Evolutionary conservation across 2,329 filamentous ascomycete species (phyloP), one percentile per base, ranked within the genome.

Genomic region (Leptographium flavum): DNA sequence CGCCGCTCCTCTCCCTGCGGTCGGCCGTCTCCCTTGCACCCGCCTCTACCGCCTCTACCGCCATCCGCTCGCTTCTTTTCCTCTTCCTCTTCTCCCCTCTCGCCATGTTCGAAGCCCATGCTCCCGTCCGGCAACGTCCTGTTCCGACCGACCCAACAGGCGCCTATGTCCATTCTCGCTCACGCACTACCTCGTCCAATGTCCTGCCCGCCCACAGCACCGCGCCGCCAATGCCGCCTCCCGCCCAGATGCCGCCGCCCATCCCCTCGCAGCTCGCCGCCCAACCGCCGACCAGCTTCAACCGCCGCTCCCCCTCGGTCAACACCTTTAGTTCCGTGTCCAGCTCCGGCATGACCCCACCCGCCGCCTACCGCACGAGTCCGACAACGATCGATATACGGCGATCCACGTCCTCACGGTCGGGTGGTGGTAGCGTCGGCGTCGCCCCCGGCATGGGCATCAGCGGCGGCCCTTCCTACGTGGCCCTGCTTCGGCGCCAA

Each of bases 401-500:
- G 49, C 78, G 87, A 53, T 93, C 86, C 25, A 85, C 80, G 27
- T 94, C 87, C 4, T 83, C 83, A 43, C 79, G 86, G 55, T 93
- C 86, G 21, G 75, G 73, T 50, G 68, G 67, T 39, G 7, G 28
- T 13, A 23, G 38, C n/a, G 27, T 28, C 28, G 10, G 31, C 13
- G 25, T 32, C 58, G 33, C 50, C 66, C 73, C 73, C 50, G 68
- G 67, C 39, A 5, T 32, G 15, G 27, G 38, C n/a, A 31, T 28
- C 28, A 14, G 31, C 13, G 25, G 39, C 58, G 33, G 50, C 66
- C 73, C 73, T n/a, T 81, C 87, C 52, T 98, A 98, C 63, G 92
- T 98, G 43, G 88, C 92, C 31, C 73, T 95, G n/a, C 81, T 98
- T 66, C 79, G 92, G 50, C 90, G 88, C 61, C 92, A 98, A 64